Base-by-base conservation (phyloP, 306 rosid species). In the Argentina anserina region DNA sequence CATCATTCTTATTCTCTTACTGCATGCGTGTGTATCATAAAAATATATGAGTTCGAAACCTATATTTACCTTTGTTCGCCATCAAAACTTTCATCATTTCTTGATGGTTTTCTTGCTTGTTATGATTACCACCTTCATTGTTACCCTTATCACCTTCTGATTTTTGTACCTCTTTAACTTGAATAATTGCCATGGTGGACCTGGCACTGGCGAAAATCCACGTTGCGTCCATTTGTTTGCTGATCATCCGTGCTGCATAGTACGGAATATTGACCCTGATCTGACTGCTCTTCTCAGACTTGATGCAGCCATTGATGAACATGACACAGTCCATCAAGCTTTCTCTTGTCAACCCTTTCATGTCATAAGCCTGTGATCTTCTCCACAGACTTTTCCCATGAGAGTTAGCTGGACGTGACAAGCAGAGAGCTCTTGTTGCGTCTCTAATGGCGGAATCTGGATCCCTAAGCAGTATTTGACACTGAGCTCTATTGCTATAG, bases 311-410 rank as follows among this genome's bases (percentile, higher is more conserved):
- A 56, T 82, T 85, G 70, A 87, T 79, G 79, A 90, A 87, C 86
- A 79, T 64, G 34, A 90, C 62, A 71, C 87, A 84, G 58, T 90
- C 96, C 90, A 87, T 76, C 72, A 90, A 74, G 69, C 96, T 87
- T 81, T 90, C 96, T 63, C 81, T 87, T 5, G 89, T 85, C 86
- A 90, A 76, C 47, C 92, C 90, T 76, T 85, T 87, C 87, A 87
- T 85, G 80, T 90, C 92, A 77, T 90, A 90, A 41, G 92, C 96
- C 43, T 84, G 92, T 18, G 96, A 85, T 67, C 96, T 90, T 31
- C 87, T 87, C 96, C 96, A 85, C 23, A 87, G 86, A 69, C 92
- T 85, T 67, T 82, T 90, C 0, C 71, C 40, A 42, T 90, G 89
- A 10, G 86, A 61, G 76, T 90, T 90, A 13, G 83, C 31, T 11